Percentiles rank a stretch among this genome's conserved stretches.
These are phyloP conservation scores for Phyllosticta citrichinensis DNA, from an alignment of 2,329 filamentous ascomycete genomes.

Conservation along the genomic window DNA sequence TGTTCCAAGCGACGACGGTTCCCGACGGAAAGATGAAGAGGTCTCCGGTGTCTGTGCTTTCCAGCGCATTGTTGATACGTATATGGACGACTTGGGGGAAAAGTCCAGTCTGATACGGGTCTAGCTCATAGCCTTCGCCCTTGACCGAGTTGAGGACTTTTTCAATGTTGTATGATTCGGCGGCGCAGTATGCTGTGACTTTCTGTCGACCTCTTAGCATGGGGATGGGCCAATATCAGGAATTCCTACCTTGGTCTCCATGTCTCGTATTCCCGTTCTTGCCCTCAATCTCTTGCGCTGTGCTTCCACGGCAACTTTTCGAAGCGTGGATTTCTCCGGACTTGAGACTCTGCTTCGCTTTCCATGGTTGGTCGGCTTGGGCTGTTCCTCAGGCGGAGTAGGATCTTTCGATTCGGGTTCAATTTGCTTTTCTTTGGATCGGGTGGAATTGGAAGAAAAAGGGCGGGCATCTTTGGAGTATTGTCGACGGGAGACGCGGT, in stretches of 20 bases:
- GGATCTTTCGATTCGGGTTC: not conserved
- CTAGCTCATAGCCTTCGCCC: conserved; percentile 50
- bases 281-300: conserved; percentile 47
- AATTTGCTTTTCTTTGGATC: not conserved
- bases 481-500: not conserved
- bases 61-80: conserved; percentile 35
- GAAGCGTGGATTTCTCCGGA: conserved; percentile 49
- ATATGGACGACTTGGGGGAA: conserved; percentile 58
- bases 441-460: not conserved
- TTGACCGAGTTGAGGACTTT: conserved; percentile 48
- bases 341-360: not conserved
- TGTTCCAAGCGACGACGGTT: conserved; percentile 84
- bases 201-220: conserved; percentile 24
- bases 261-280: conserved; percentile 22
- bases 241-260: conserved; percentile 18
- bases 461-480: not conserved
- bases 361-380: not conserved
- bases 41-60: conserved; percentile 56
- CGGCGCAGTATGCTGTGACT: conserved; percentile 56
- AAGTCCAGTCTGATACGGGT: conserved; percentile 51
- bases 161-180: conserved; percentile 55
- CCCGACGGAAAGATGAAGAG: conserved; percentile 94
- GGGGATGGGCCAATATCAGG: not conserved
- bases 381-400: not conserved
- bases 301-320: conserved; percentile 77